Evolutionary conservation across 345 rosid genomes (phyloP).

Genomic region (Ailanthus altissimus): DNA sequence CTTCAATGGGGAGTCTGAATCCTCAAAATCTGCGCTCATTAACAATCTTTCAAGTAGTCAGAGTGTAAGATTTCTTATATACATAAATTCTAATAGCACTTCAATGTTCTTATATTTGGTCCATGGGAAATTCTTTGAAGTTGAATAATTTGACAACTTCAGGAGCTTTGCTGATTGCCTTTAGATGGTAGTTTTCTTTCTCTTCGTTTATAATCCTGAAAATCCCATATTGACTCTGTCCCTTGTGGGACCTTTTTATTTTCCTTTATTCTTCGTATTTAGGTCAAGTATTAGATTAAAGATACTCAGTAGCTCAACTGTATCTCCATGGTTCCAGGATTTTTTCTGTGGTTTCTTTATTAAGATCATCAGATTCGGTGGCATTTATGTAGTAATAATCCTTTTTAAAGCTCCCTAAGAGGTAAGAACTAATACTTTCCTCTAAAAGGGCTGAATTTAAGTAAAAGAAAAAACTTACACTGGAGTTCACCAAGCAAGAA

Average conservation of each 20-base stretch:
- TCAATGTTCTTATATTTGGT: neutral
- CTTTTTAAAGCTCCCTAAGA: constrained; percentile 10
- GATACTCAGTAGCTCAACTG: constrained; percentile 16
- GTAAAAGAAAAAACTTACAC: constrained; percentile 1
- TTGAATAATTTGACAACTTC: neutral
- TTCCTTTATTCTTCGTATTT: constrained; percentile 4
- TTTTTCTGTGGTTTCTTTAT: constrained; percentile 3
- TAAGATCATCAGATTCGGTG: neutral
- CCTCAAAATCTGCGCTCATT: constrained; percentile 47
- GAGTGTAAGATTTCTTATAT: constrained; percentile 48
- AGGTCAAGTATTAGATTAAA: constrained; percentile 6
- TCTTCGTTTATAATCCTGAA: neutral
- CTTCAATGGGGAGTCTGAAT: constrained; percentile 44
- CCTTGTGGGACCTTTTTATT: neutral
- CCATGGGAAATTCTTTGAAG: neutral
- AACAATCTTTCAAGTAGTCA: constrained; percentile 45
- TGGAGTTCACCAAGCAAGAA: constrained; percentile 14
- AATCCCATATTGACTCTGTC: constrained; percentile 4
- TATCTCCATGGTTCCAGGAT: constrained; percentile 4
- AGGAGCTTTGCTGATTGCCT: neutral
- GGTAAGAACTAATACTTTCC: constrained; percentile 2
- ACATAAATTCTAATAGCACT: neutral
- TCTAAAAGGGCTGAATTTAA: neutral
- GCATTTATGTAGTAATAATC: constrained; percentile 17
- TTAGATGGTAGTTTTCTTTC: neutral